A percentile compares a stretch with the other conserved stretches of the same genome.
These are phyloP conservation scores for Aureobasidium pullulans DNA, from an alignment of 2,329 filamentous ascomycete species.

Conservation along the genomic window DNA sequence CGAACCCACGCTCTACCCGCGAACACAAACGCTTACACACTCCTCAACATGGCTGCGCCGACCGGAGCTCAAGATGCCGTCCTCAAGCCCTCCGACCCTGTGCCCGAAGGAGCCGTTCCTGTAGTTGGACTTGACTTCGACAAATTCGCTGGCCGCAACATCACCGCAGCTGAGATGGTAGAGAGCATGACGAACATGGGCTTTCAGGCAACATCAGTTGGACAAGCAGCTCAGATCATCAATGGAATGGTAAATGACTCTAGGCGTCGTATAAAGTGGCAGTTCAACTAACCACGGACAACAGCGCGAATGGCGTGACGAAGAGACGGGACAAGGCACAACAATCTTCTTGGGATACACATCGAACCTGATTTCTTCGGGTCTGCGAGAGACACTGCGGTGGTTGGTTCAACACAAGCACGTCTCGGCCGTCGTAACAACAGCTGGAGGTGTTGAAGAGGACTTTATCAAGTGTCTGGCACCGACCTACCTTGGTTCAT, in stretches of 20 bases:
- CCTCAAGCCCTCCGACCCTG: slow-evolving; percentile 72
- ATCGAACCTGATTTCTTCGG: slow-evolving; percentile 94
- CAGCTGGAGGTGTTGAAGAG: slow-evolving; percentile 91
- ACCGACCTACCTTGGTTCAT: slow-evolving; percentile 85
- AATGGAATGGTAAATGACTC: slow-evolving; percentile 73
- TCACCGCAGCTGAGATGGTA: slow-evolving; percentile 80
- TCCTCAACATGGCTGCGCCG: slow-evolving; percentile 29
- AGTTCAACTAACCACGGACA: neutral
- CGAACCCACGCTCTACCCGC: neutral
- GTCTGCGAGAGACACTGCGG: slow-evolving; percentile 80
- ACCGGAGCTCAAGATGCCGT: slow-evolving; percentile 63
- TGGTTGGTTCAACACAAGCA: slow-evolving; percentile 91
- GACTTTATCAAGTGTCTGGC: slow-evolving; percentile 98
- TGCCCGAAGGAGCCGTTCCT: slow-evolving; percentile 69
- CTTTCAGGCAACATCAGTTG: slow-evolving; percentile 72
- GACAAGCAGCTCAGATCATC: slow-evolving; percentile 83
- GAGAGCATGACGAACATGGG: slow-evolving; percentile 80
- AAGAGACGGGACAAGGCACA: slow-evolving; percentile 68
- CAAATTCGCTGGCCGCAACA: slow-evolving; percentile 61
- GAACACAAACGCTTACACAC: too few relatives aligned
- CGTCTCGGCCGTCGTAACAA: slow-evolving; percentile 88
- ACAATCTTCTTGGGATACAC: slow-evolving; percentile 98
- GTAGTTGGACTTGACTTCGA: slow-evolving; percentile 94
- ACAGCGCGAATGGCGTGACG: slow-evolving; percentile 72
- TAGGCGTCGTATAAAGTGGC: neutral